These are phyloP conservation scores for Aureobasidium pullulans DNA, from an alignment of 2,329 filamentous ascomycete genomes.

Conservation along the genomic window DNA sequence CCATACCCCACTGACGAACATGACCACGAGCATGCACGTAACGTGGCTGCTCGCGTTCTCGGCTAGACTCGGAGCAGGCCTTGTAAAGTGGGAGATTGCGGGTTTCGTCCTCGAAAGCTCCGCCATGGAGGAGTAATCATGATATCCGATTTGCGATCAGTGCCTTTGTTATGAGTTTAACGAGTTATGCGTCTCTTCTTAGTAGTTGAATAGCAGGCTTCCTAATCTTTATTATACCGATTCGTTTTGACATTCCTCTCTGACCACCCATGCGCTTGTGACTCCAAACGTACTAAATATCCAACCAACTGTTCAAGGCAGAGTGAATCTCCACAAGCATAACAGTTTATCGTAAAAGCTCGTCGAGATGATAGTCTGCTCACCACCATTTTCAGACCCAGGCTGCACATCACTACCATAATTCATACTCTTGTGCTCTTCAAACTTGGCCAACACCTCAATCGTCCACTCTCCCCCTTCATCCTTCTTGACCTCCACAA, in stretches of 20 bases:
- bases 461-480: slow-evolving; percentile 49
- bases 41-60: neutral
- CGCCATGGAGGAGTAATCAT: neutral
- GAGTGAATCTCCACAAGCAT: slow-evolving; percentile 51
- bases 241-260: neutral
- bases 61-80: slow-evolving; percentile 2
- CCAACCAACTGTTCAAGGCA: neutral
- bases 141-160: neutral
- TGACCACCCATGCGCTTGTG: neutral
- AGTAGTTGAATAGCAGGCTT: slow-evolving; percentile 1
- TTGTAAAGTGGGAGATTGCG: neutral
- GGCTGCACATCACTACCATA: slow-evolving; percentile 72
- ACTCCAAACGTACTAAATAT: neutral
- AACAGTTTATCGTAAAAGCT: slow-evolving; percentile 70
- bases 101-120: neutral
- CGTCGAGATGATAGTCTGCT: slow-evolving; percentile 53
- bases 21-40: neutral
- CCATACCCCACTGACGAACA: neutral
- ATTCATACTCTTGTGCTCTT: slow-evolving; percentile 90
- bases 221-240: slow-evolving; percentile 7
- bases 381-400: slow-evolving; percentile 14
- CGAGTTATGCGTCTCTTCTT: slow-evolving; percentile 11
- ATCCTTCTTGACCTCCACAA: slow-evolving; percentile 44
- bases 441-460: slow-evolving; percentile 61
- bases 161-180: slow-evolving; percentile 10